Percentiles rank a stretch among this genome's conserved stretches.
These are phyloP conservation scores for Globisporangium okanoganense DNA, from an alignment of 352 stramenopile genomes.

Conservation along the genomic window DNA sequence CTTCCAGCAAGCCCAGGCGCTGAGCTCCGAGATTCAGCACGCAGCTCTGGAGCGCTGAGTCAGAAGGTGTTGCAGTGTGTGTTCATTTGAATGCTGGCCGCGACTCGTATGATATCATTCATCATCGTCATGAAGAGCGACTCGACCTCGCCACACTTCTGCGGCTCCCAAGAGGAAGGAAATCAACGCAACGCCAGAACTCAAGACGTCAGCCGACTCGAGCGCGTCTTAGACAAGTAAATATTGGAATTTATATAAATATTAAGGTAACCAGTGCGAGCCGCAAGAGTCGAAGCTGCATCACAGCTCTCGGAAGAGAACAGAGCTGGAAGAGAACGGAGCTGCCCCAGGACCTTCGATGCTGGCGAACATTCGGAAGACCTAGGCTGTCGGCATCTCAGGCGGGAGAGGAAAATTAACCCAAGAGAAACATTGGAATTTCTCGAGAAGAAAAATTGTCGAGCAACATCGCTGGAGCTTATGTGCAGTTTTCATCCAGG, in stretches of 20 bases:
- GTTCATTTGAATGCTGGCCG: background rate
- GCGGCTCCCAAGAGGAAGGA: background rate
- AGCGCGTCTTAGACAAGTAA: conserved; percentile 3
- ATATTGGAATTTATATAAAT: conserved; percentile 15
- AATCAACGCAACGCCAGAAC: background rate
- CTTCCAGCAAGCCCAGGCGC: conserved; percentile 45
- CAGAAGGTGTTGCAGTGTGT: background rate
- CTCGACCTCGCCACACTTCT: background rate
- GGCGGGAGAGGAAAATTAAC: background rate
- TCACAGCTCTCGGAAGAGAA: background rate
- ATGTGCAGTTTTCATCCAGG: background rate
- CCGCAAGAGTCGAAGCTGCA: background rate
- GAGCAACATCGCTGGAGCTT: background rate
- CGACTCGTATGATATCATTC: background rate
- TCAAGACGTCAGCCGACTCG: background rate
- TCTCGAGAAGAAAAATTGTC: background rate
- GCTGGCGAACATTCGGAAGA: background rate
- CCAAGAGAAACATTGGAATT: conserved; percentile 9
- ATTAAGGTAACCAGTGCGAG: conserved; percentile 9
- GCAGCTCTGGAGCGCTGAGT: conserved; percentile 37
- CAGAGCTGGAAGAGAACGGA: conserved; percentile 6
- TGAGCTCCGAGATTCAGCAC: conserved; percentile 48
- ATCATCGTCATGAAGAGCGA: background rate
- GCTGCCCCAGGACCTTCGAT: background rate
- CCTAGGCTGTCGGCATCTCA: background rate